phyloP scores from a whole-genome alignment of 1,284 basidiomycete species.

The Tetrapyrgos nigripes region DNA sequence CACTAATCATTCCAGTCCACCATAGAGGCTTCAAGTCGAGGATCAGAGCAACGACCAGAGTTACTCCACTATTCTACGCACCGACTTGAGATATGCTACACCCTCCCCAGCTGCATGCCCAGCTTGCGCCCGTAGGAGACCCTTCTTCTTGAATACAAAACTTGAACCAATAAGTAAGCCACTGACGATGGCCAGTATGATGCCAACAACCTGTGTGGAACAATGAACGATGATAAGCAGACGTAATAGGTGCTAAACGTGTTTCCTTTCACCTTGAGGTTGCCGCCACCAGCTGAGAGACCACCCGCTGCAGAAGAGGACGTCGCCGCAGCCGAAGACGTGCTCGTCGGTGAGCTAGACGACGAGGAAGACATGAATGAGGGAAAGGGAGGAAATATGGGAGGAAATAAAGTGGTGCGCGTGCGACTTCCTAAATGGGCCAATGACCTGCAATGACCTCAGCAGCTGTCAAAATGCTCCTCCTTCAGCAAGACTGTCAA shows the following conservation, averaged over 20 bases:
- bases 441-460: too few relatives aligned
- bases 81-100: conserved; percentile 93
- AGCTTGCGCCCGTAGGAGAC: conserved; percentile 75
- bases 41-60: conserved; percentile 10
- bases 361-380: conserved; percentile 16
- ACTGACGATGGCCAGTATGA: conserved; percentile 83
- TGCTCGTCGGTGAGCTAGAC: conserved; percentile 20
- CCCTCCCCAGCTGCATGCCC: conserved; percentile 86
- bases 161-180: conserved; percentile 93
- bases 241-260: background rate
- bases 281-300: conserved; percentile 27
- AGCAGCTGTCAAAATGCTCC: too few relatives aligned
- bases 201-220: conserved; percentile 65
- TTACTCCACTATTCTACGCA: conserved; percentile 44
- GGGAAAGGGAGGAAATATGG: background rate
- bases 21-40: conserved; percentile 64
- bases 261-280: conserved; percentile 36
- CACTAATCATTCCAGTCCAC: conserved; percentile 87
- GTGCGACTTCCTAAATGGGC: too few relatives aligned
- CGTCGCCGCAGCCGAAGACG: conserved; percentile 29
- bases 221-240: background rate
- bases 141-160: conserved; percentile 98
- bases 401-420: background rate
- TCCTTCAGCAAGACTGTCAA: too few relatives aligned
- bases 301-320: conserved; percentile 26